Percentiles rank a stretch among this genome's conserved stretches.
These are phyloP conservation scores for Neopestalotiopsis sp. DNA, from an alignment of 2,329 filamentous ascomycete genomes.

Conservation along the genomic window DNA sequence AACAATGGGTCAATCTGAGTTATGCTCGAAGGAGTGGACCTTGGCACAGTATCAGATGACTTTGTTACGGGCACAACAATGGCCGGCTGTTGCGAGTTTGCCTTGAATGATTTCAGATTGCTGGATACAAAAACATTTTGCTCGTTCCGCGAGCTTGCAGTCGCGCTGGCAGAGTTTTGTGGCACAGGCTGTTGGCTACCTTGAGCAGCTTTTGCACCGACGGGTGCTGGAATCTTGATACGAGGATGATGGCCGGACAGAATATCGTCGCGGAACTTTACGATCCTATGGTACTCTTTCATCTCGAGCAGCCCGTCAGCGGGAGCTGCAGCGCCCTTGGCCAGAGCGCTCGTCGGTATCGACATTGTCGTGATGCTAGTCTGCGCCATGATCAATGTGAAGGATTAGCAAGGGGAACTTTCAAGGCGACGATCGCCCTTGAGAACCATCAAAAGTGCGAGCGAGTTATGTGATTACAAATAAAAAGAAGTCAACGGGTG, in stretches of 20 bases:
- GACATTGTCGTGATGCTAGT: constrained; percentile 27
- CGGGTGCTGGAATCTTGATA: constrained; percentile 57
- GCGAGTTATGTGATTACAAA: constrained; percentile 10
- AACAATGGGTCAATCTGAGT: constrained; percentile 82
- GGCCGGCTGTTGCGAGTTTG: constrained; percentile 43
- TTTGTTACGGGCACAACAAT: constrained; percentile 29
- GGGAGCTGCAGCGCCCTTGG: constrained; percentile 25
- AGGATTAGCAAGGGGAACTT: constrained; percentile 19
- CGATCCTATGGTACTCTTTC: constrained; percentile 78
- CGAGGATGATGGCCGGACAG: constrained; percentile 76
- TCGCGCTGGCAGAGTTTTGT: constrained; percentile 23
- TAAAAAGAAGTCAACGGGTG: background rate
- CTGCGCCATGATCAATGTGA: constrained; percentile 29
- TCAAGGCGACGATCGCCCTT: background rate
- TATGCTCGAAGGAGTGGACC: constrained; percentile 53
- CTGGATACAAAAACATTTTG: constrained; percentile 33
- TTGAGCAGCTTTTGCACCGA: constrained; percentile 32
- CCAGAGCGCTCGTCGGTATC: constrained; percentile 22
- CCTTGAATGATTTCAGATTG: constrained; percentile 41
- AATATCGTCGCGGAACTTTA: constrained; percentile 81
- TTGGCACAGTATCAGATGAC: constrained; percentile 37
- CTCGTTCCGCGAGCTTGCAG: background rate
- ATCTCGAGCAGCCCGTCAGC: constrained; percentile 58
- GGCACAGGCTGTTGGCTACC: constrained; percentile 20
- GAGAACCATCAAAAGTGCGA: background rate